Percentiles rank a stretch among this genome's conserved stretches.
Evolutionary conservation across 306 rosid species (phyloP).

Genomic region (Cajanus cajan): DNA sequence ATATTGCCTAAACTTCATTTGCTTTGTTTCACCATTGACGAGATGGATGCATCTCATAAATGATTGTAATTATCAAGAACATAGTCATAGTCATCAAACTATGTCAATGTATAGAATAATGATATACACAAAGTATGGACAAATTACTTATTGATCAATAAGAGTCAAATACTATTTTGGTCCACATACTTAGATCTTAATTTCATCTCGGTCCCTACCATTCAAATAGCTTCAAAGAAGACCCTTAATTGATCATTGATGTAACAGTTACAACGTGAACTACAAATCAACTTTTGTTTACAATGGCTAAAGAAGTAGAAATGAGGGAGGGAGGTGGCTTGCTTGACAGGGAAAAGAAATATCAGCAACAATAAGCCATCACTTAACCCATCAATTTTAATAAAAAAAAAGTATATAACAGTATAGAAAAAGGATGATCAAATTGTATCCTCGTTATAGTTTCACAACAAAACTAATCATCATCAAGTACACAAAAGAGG

Average conservation of each 20-base stretch:
- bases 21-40: not conserved
- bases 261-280: not conserved
- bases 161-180: not conserved
- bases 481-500: slow-evolving; percentile 13
- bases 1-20: not conserved
- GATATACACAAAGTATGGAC: not conserved
- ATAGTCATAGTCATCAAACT: not conserved
- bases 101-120: not conserved
- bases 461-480: slow-evolving; percentile 10
- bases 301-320: not conserved
- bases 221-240: not conserved
- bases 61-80: not conserved
- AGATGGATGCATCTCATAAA: not conserved
- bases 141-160: not conserved
- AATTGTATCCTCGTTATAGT: slow-evolving; percentile 3
- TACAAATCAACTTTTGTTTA: not conserved
- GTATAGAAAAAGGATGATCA: not conserved
- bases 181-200: not conserved
- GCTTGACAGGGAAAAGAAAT: not conserved
- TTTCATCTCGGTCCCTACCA: not conserved
- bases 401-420: not conserved
- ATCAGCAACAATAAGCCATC: slow-evolving; percentile 6
- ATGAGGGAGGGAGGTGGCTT: not conserved
- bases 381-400: not conserved
- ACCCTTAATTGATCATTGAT: not conserved